Evolutionary conservation across 1,139 yeast genomes (phyloP).

Genomic region (Zygoascus sp.): DNA sequence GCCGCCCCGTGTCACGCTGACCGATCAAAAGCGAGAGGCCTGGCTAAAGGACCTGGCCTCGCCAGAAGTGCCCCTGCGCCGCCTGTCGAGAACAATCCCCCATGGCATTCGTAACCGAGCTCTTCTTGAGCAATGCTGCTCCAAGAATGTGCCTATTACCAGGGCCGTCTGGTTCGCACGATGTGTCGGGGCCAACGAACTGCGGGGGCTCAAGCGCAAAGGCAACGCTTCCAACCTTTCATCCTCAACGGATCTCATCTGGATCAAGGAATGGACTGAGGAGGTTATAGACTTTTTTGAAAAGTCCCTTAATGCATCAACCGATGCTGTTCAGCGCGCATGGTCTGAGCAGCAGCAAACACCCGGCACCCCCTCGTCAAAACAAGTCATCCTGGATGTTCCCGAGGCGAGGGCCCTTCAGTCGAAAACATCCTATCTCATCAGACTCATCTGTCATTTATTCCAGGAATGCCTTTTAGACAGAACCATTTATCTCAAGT

Average conservation of each 20-base stretch:
- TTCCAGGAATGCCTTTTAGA: constrained; percentile 68
- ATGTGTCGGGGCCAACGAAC: constrained; percentile 80
- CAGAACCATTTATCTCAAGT: constrained; percentile 53
- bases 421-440: constrained; percentile 40
- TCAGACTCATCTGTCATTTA: constrained; percentile 57
- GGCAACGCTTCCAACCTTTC: constrained; percentile 27
- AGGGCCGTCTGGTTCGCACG: constrained; percentile 89
- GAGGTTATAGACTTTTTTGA: constrained; percentile 61
- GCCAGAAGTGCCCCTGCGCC: constrained; percentile 57
- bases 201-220: constrained; percentile 61
- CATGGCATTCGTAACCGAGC: constrained; percentile 79
- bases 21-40: constrained; percentile 75
- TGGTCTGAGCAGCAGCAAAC: too few relatives aligned
- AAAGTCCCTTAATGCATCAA: constrained; percentile 36
- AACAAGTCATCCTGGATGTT: too few relatives aligned
- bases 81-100: constrained; percentile 76
- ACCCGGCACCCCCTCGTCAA: too few relatives aligned
- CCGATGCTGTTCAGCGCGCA: not conserved
- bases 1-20: constrained; percentile 83
- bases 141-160: constrained; percentile 61
- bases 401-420: constrained; percentile 16
- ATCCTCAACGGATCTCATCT: constrained; percentile 45
- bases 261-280: constrained; percentile 88
- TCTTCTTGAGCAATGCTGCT: constrained; percentile 66
- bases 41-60: constrained; percentile 83